A percentile compares a stretch with the other conserved stretches of the same genome.
Conservation (phyloP, 1,284 basidiomycete species). For the Boletus hoseneyae region DNA sequence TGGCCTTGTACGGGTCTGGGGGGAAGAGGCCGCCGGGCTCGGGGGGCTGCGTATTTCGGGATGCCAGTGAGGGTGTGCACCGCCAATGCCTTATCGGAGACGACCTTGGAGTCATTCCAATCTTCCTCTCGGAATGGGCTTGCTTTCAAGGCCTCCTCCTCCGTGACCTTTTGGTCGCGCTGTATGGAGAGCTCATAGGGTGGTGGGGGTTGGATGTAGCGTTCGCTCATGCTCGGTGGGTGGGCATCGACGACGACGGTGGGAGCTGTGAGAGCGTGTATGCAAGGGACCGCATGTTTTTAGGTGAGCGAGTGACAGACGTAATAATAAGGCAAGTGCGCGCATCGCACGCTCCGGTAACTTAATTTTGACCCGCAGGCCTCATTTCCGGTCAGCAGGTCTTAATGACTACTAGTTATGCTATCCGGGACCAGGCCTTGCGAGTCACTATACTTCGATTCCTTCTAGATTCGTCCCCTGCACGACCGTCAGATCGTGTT, state of each 20-base stretch:
- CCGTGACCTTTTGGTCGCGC: conserved; percentile 52
- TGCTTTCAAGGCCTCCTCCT: conserved; percentile 29
- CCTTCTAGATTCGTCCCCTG: conserved; percentile 83
- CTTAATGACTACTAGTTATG: conserved; percentile 5
- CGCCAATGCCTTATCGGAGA: background rate
- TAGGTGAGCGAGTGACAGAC: background rate
- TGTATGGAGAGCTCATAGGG: conserved; percentile 52
- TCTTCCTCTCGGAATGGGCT: conserved; percentile 25
- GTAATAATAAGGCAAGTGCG: background rate
- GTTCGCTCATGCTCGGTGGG: conserved; percentile 26
- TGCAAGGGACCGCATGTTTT: conserved; percentile 14
- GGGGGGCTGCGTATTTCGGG: conserved; percentile 11
- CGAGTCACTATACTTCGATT: conserved; percentile 57
- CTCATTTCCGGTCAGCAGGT: conserved; percentile 14
- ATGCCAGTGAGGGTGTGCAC: background rate
- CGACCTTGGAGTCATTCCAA: conserved; percentile 6
- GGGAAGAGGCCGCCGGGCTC: conserved; percentile 27
- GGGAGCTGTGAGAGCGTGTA: background rate
- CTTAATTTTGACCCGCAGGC: too few relatives aligned
- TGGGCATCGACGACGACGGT: conserved; percentile 3
- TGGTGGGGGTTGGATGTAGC: conserved; percentile 37
- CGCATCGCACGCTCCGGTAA: too few relatives aligned
- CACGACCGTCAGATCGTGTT: conserved; percentile 4
- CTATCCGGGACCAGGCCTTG: background rate
- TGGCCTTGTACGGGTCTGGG: conserved; percentile 20